phyloP scores from a whole-genome alignment of 2,329 filamentous ascomycete species.

The Chaetomium olivaceum region DNA sequence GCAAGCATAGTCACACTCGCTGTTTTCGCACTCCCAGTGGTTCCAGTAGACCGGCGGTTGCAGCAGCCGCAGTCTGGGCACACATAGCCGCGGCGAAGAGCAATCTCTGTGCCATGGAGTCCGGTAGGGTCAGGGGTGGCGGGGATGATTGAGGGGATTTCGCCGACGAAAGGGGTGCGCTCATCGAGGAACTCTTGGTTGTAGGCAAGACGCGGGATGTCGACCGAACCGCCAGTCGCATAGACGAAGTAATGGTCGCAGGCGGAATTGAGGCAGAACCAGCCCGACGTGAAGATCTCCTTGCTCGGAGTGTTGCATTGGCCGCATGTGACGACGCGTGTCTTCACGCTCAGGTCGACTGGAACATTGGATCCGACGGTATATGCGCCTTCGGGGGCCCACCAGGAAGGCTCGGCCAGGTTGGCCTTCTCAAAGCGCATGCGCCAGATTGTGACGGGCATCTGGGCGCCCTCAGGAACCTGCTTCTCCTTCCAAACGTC shows the following conservation, averaged over 20 bases:
- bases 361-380: constrained; percentile 25
- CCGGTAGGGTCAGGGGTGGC: constrained; percentile 40
- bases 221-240: constrained; percentile 30
- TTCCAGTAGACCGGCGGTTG: constrained; percentile 61
- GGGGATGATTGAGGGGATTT: constrained; percentile 40
- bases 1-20: constrained; percentile 34
- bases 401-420: constrained; percentile 56
- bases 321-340: constrained; percentile 39
- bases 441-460: constrained; percentile 45
- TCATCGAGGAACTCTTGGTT: constrained; percentile 58
- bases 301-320: constrained; percentile 44
- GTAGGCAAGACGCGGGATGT: constrained; percentile 48
- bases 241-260: constrained; percentile 56
- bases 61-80: constrained; percentile 66
- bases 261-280: constrained; percentile 37
- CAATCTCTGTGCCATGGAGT: constrained; percentile 48
- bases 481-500: constrained; percentile 66
- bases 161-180: constrained; percentile 47
- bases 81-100: constrained; percentile 63
- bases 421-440: constrained; percentile 67
- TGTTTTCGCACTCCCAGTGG: constrained; percentile 63
- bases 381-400: constrained; percentile 39
- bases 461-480: constrained; percentile 40
- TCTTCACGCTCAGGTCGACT: not conserved
- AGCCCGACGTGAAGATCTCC: constrained; percentile 38